Evolutionary conservation across 225 moss, liverwort and hornwort species (phyloP).

Genomic region (Straminergon stramineum): DNA sequence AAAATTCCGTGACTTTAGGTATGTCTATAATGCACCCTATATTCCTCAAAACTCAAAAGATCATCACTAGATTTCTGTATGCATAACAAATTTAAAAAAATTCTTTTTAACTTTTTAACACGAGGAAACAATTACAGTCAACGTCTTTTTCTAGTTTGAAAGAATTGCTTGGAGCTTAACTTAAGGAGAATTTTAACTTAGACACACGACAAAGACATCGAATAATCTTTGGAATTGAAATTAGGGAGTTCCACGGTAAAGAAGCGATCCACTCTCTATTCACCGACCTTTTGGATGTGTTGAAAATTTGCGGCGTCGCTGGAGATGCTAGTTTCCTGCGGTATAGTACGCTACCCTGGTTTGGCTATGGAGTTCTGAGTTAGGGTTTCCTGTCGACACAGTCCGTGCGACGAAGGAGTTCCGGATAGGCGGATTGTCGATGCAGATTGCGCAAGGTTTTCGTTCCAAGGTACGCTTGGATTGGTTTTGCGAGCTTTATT

Average conservation of each 20-base stretch:
- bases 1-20: neutral
- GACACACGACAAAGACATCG: neutral
- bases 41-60: neutral
- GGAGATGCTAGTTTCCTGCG: neutral
- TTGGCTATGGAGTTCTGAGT: neutral
- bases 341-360: neutral
- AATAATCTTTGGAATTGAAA: no score
- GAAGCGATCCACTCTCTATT: neutral
- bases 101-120: neutral
- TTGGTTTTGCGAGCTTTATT: neutral
- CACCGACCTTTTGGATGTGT: neutral
- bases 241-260: neutral
- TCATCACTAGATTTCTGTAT: neutral
- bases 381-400: neutral
- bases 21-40: fast-evolving
- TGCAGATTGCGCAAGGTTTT: neutral
- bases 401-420: neutral
- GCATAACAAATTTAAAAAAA: neutral
- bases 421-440: neutral
- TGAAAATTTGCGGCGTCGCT: neutral
- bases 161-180: neutral
- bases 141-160: neutral
- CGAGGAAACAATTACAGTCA: fast-evolving
- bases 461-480: neutral
- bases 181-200: no score